These are phyloP conservation scores for Lolium perenne DNA, from an alignment of 176 grass and related monocot species.

Conservation along the genomic window DNA sequence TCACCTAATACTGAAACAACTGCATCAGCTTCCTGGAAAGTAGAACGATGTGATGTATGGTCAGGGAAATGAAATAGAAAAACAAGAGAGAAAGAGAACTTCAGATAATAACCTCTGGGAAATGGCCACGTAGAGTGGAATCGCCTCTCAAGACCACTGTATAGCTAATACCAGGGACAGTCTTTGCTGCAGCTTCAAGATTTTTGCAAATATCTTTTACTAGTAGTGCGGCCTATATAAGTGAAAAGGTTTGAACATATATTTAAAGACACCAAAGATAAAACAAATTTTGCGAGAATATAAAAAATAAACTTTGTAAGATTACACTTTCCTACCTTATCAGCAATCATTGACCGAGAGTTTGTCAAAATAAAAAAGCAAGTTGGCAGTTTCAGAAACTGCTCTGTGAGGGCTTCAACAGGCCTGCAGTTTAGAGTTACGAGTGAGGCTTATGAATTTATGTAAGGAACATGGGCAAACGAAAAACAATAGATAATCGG, in stretches of 20 bases:
- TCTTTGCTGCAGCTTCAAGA: constrained; percentile 82
- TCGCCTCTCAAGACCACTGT: constrained; percentile 94
- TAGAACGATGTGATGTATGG: constrained; percentile 31
- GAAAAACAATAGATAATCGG: constrained; percentile 8
- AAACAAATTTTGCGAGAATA: not conserved
- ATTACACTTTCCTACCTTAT: constrained; percentile 69
- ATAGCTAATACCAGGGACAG: constrained; percentile 75
- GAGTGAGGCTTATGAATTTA: constrained; percentile 27
- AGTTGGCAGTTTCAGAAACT: constrained; percentile 74
- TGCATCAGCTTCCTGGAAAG: constrained; percentile 89
- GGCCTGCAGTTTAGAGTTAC: constrained; percentile 63
- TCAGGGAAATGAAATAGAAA: constrained; percentile 38
- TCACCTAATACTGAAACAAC: constrained; percentile 92
- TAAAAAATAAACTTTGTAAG: constrained; percentile 32
- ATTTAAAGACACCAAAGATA: constrained; percentile 32
- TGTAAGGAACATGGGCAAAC: constrained; percentile 28
- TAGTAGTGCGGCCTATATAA: constrained; percentile 69
- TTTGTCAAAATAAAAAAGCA: constrained; percentile 99
- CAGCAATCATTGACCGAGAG: constrained; percentile 83
- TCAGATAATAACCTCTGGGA: constrained; percentile 73
- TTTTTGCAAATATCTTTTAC: constrained; percentile 89
- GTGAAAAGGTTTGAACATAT: constrained; percentile 27
- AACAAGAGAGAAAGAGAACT: not conserved
- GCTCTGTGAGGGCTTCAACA: constrained; percentile 74
- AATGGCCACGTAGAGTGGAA: constrained; percentile 95